Conservation (phyloP, 2,329 filamentous ascomycete species). For the Exophiala lecanii-corni region DNA sequence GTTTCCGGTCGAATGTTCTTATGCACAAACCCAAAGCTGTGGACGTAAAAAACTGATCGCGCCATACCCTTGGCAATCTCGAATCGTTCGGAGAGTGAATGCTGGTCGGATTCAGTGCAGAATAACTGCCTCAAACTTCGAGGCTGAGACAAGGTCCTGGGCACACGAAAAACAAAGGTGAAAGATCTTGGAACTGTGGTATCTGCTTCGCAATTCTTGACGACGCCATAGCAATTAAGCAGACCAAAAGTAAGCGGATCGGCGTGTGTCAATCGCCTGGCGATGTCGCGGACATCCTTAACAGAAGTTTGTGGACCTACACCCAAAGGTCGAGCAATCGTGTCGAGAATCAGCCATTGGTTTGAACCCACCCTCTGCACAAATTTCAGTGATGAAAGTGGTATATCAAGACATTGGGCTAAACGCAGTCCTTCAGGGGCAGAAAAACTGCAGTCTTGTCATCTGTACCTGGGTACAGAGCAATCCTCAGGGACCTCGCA, state of each 20-base stretch:
- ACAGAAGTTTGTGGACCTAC: neutral
- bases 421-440: neutral
- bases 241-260: neutral
- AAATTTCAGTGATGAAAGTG: neutral
- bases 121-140: neutral
- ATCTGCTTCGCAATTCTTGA: neutral
- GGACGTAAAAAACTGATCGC: constrained; percentile 29
- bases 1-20: constrained; percentile 35
- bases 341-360: neutral
- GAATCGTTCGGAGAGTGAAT: neutral
- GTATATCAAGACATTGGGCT: neutral
- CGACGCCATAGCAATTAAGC: neutral
- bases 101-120: neutral
- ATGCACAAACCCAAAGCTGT: constrained; percentile 31
- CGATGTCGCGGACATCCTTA: neutral
- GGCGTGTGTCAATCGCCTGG: neutral
- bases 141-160: neutral
- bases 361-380: neutral
- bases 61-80: constrained; percentile 19
- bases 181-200: neutral
- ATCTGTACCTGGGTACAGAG: neutral
- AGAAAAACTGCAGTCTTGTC: neutral
- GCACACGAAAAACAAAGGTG: neutral
- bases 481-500: neutral
- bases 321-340: neutral